Evolutionary conservation across 73 alveolate genomes (phyloP).

Genomic region (Breviolum minutum): DNA sequence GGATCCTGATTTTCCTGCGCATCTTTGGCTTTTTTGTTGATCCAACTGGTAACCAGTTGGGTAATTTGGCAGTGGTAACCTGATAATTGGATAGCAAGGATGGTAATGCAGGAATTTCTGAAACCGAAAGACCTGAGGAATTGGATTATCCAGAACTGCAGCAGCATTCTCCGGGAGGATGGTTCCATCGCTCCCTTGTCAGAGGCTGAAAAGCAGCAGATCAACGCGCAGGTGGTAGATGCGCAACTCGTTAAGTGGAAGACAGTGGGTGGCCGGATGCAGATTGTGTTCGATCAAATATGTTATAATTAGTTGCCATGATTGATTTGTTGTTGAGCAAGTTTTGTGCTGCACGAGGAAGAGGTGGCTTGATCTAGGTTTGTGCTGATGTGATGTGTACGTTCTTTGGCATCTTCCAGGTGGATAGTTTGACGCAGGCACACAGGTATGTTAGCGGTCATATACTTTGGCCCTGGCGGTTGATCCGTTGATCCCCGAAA

Average conservation of each 20-base stretch:
- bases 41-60: no score
- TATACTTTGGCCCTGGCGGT: no score
- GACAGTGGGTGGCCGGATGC: background rate
- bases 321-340: background rate
- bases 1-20: no score
- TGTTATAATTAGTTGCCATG: no score
- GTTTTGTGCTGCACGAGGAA: background rate
- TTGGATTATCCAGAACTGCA: constrained; percentile 83
- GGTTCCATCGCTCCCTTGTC: constrained; percentile 18
- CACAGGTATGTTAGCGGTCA: no score
- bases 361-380: background rate
- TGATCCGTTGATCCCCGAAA: no score
- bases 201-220: constrained; percentile 56
- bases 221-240: constrained; percentile 61
- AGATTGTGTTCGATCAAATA: background rate
- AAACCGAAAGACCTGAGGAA: background rate
- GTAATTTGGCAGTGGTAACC: no score
- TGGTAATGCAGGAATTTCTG: no score
- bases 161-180: constrained; percentile 57
- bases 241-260: background rate
- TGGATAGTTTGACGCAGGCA: no score
- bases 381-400: background rate
- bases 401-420: background rate
- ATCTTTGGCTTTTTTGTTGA: no score
- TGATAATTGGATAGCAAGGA: no score